Percentiles rank a stretch among this genome's conserved stretches.
phyloP scores from a whole-genome alignment of 768 basidiomycete species.

The Pleurotus citrinopileatus region DNA sequence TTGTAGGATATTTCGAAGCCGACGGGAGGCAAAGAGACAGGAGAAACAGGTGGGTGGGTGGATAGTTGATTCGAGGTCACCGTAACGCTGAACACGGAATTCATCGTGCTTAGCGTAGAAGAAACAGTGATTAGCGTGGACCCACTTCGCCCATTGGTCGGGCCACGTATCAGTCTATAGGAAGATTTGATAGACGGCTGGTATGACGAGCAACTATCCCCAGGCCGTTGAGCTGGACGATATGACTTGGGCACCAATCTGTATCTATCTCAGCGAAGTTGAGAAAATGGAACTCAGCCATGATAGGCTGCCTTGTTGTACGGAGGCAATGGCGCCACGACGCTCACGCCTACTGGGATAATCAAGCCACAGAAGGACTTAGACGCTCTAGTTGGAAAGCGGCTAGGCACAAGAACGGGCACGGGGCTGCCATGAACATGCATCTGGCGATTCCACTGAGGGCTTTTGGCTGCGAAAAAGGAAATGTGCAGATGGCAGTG shows the following conservation, averaged over 20 bases:
- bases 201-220: too few species aligned
- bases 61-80: too few species aligned
- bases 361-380: background rate
- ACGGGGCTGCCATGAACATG: background rate
- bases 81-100: background rate
- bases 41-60: slow-evolving; percentile 1
- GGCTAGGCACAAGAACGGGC: too few species aligned
- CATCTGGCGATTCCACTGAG: too few species aligned
- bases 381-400: too few species aligned
- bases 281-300: too few species aligned
- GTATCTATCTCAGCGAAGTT: background rate
- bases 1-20: background rate
- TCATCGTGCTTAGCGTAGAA: too few species aligned
- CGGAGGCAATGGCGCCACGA: background rate
- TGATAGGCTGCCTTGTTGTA: slow-evolving; percentile 4
- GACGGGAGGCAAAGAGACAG: slow-evolving; percentile 4
- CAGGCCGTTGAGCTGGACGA: too few species aligned
- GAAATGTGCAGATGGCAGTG: background rate
- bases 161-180: too few species aligned
- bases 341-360: slow-evolving; percentile 1
- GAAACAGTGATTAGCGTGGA: slow-evolving; percentile 1
- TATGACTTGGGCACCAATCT: too few species aligned
- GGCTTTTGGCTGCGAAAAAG: slow-evolving; percentile 8
- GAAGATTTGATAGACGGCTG: slow-evolving; percentile 1
- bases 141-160: slow-evolving; percentile 6